phyloP scores from a whole-genome alignment of 768 basidiomycete genomes.

The Suillus paluster region DNA sequence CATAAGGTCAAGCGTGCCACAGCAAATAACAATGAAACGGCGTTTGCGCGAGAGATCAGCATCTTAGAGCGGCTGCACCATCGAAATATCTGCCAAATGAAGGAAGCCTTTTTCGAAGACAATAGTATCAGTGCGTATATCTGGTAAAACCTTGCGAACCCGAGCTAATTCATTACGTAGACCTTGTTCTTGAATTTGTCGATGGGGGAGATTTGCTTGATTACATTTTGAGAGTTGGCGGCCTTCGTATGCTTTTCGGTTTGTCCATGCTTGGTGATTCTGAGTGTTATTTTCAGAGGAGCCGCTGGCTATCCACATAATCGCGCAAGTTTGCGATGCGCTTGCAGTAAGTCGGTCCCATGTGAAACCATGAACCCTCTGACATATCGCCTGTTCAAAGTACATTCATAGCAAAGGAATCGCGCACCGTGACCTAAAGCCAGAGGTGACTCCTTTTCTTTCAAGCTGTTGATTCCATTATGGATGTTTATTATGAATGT shows the following conservation, averaged over 20 bases:
- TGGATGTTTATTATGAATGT: neutral
- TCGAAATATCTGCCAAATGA: conserved; percentile 79
- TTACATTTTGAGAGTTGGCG: conserved; percentile 64
- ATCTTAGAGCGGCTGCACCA: conserved; percentile 81
- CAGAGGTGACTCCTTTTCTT: conserved; percentile 53
- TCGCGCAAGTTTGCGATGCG: conserved; percentile 83
- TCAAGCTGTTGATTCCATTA: conserved; percentile 10
- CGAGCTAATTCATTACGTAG: conserved; percentile 44
- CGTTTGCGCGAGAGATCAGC: conserved; percentile 72
- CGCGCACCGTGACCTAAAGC: conserved; percentile 93
- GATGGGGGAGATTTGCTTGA: conserved; percentile 90
- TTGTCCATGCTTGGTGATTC: neutral
- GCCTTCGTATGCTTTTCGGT: conserved; percentile 55
- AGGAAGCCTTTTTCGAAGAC: conserved; percentile 75
- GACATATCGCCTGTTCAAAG: conserved; percentile 25
- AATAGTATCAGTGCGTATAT: conserved; percentile 59
- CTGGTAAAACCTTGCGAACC: neutral
- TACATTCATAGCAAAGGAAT: conserved; percentile 79
- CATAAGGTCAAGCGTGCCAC: conserved; percentile 47
- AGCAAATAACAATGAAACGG: conserved; percentile 35
- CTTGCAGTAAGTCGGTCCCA: conserved; percentile 55
- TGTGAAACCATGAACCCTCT: conserved; percentile 1
- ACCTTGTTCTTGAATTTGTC: conserved; percentile 83
- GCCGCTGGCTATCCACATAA: conserved; percentile 64
- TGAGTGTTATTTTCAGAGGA: conserved; percentile 43